Evolutionary conservation across 1,284 basidiomycete species (phyloP).

Genomic region (Cutaneotrichosporon cutaneum): DNA sequence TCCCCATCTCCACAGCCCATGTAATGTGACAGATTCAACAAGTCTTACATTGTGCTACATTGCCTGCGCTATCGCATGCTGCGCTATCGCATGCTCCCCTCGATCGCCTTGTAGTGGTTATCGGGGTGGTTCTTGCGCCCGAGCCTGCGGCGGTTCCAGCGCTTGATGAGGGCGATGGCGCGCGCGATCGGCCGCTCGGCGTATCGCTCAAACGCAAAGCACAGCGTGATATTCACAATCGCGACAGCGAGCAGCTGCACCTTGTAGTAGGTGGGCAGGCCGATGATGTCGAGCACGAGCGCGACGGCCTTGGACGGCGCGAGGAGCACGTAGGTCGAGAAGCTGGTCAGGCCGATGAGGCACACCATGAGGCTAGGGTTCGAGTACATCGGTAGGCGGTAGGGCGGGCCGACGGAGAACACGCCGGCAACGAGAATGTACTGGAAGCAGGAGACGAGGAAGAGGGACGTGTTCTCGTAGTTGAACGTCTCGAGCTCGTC

Average conservation of each 20-base stretch:
- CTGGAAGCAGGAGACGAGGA: conserved; percentile 95
- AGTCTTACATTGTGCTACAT: conserved; percentile 1
- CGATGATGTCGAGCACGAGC: conserved; percentile 73
- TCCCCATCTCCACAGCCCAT: not conserved
- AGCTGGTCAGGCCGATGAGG: conserved; percentile 63
- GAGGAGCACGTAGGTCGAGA: conserved; percentile 75
- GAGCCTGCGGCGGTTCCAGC: conserved; percentile 37
- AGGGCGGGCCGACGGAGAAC: conserved; percentile 97
- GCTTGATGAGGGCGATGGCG: conserved; percentile 55
- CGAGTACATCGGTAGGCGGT: conserved; percentile 90
- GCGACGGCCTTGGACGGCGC: conserved; percentile 65
- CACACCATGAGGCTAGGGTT: conserved; percentile 75
- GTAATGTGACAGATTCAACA: not conserved
- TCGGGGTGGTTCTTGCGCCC: conserved; percentile 50
- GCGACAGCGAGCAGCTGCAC: conserved; percentile 69
- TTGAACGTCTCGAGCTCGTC: conserved; percentile 85
- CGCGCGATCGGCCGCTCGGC: conserved; percentile 64
- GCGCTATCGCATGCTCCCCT: conserved; percentile 27
- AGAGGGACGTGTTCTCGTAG: conserved; percentile 89
- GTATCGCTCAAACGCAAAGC: conserved; percentile 78
- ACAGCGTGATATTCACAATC: conserved; percentile 68
- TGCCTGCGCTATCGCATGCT: conserved; percentile 4
- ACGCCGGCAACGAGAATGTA: conserved; percentile 95
- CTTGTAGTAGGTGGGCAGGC: conserved; percentile 69
- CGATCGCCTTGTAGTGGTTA: conserved; percentile 57